Base-by-base conservation (phyloP, 371 early-diverging fungal genomes). In the Mucor sp. region DNA sequence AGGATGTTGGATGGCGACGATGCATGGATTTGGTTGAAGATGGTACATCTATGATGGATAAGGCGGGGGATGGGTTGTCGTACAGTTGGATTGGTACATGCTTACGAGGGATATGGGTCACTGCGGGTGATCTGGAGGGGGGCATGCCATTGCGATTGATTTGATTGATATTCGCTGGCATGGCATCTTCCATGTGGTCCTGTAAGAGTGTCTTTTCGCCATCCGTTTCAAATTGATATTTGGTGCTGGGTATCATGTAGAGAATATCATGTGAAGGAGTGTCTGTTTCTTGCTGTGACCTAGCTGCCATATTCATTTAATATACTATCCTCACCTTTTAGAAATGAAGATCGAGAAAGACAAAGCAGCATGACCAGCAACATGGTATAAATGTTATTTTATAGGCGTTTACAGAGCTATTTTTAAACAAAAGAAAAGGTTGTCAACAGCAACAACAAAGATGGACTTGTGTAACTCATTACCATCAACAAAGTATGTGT, bases 191-290 rank as follows among this genome's bases (percentile, higher is more conserved):
- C 7, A 19, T 47, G 11, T 59, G 25, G 19, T 39, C 59, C 4
- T 23, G 19, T 25, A n/a, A 21, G 23, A 59, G 59, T 6, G 17
- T 27, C 59, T 59, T 59, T 39, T 63, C 63, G 19, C 32, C 56
- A 27, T 56, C 55, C 17, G 9, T 27, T 39, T 63, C 63, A 28
- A 41, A 53, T 41, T 53, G 53, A 9, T 33, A 55, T 41, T 63
- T 63, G 32, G 55, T 53, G n/a, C 55, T 63, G 14, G 62, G 53
- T n/a, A 62, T 35, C 62, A 62, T 62, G 25, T 44, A 58, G 14
- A 23, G 60, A 32, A 58, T 7, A 32, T 32, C 37, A 33, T 58
- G 32, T 8, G 21, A n/a, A 47, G 6, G 21, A 8, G 0, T 2
- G 0, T 28, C 37, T 33, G 12, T 11, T 15, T 58, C 37, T 23